Evolutionary conservation across 768 basidiomycete genomes (phyloP).

Genomic region (Suillus americanus): DNA sequence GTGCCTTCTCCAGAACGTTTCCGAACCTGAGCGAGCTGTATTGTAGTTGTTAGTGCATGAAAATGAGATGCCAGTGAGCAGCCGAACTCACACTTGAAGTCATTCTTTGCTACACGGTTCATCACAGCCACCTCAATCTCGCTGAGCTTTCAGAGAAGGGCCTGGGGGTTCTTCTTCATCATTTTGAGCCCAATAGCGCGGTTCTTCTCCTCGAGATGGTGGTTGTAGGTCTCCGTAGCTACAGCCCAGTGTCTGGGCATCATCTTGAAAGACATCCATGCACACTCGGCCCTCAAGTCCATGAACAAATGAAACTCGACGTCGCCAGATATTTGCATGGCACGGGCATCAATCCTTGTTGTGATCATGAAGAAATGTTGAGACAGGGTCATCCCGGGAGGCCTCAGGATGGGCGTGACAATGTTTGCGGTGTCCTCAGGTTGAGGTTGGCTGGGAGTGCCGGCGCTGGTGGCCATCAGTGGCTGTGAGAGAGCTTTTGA

Average conservation of each 20-base stretch:
- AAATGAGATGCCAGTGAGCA: neutral
- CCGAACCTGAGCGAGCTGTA: conserved; percentile 1
- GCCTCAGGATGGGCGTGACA: neutral
- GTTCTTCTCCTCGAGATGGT: neutral
- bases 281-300: conserved; percentile 15
- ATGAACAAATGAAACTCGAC: conserved; percentile 21
- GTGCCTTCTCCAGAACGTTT: conserved; percentile 17
- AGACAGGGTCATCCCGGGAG: neutral
- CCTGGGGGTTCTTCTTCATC: conserved; percentile 10
- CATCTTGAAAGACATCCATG: conserved; percentile 20
- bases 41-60: neutral
- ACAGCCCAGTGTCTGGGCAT: conserved; percentile 15
- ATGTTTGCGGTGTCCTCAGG: too few relatives aligned
- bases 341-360: conserved; percentile 2
- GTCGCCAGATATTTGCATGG: conserved; percentile 6
- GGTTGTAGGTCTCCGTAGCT: neutral
- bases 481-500: neutral
- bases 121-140: conserved; percentile 12
- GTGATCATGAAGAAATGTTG: conserved; percentile 1
- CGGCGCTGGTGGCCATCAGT: neutral
- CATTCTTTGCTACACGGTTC: conserved; percentile 5
- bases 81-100: conserved; percentile 14
- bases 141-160: neutral
- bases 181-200: neutral
- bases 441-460: neutral